Evolutionary conservation across 352 stramenopile genomes (phyloP).

Genomic region (Phytophthora capsici): DNA sequence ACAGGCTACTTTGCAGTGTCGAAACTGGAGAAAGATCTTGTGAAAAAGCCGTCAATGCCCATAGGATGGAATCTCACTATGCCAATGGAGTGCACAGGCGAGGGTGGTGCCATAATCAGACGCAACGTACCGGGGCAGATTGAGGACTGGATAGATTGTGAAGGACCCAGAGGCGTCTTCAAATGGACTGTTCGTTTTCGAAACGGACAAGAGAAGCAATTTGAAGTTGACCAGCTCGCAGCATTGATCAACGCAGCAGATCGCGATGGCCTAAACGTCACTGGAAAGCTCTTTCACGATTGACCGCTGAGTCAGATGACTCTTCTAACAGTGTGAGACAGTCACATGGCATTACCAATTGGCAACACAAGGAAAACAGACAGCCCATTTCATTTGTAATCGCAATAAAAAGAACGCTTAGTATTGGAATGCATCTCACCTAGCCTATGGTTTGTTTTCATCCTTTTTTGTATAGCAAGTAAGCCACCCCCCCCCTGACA

Average conservation of each 20-base stretch:
- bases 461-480: neutral
- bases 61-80: neutral
- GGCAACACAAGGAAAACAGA: neutral
- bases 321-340: too few relatives aligned
- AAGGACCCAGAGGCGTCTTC: neutral
- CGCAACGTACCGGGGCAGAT: neutral
- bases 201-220: neutral
- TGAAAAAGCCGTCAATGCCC: neutral
- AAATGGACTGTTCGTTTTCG: neutral
- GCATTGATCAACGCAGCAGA: neutral
- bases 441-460: neutral
- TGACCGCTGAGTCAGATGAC: too few relatives aligned
- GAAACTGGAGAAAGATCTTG: neutral
- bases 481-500: too few relatives aligned
- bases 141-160: neutral
- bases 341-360: neutral
- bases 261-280: neutral
- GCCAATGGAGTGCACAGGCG: neutral
- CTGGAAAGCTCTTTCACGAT: neutral
- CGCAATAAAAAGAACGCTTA: too few relatives aligned
- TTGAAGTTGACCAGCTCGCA: neutral
- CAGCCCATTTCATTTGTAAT: too few relatives aligned
- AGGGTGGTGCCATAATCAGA: neutral
- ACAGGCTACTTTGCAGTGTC: neutral
- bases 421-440: neutral